Base-by-base conservation (phyloP, 2,329 filamentous ascomycete genomes). In the Fusarium torulosum region DNA sequence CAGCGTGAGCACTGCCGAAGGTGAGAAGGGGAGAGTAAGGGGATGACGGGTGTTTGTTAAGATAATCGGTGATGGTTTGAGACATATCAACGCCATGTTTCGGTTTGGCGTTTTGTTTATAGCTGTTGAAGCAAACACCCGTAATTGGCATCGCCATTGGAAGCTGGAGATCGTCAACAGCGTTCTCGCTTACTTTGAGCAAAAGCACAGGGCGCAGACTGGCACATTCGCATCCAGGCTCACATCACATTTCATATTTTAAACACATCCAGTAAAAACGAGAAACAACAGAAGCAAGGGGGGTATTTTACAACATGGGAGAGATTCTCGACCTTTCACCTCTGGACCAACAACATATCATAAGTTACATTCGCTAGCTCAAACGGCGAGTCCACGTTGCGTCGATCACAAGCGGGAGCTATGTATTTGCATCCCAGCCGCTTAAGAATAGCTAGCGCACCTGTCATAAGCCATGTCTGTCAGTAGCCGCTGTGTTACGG, bases 351-450 rank as follows among this genome's bases (percentile, higher is more conserved):
- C 35, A 37, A 37, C 27, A 45, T 10, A 14, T 29, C 14, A 17
- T 37, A 17, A 37, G 17, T 46, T 53, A 25, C 53, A n/a, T 42
- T 33, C 15, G 29, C 53, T 56, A 29, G 37, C 29, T 35, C 45
- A 21, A 63, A 63, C 58, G 58, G 50, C 57, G 49, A 41, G 57
- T 23, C 55, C 49, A 55, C 49, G 58, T 37, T 57, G 52, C 19
- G 53, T 53, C 64, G 59, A 67, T 67, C 59, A 56, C 38, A 20
- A n/a, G 40, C 43, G 57, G 50, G 14, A 59, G 50, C 53, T 25
- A 41, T 43, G n/a, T 29, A 41, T 43, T 19, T 29, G 27, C 42
- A 42, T 38, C 41, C 37, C 43, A 53, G 52, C 57, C 50, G 31
- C 47, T 29, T 62, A 51, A 40, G 29, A 60, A 47, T 46, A 59